Evolutionary conservation across 257 asterid species (phyloP), one percentile per base, ranked within the genome.

Genomic region (Parsonsia alboflavescens): DNA sequence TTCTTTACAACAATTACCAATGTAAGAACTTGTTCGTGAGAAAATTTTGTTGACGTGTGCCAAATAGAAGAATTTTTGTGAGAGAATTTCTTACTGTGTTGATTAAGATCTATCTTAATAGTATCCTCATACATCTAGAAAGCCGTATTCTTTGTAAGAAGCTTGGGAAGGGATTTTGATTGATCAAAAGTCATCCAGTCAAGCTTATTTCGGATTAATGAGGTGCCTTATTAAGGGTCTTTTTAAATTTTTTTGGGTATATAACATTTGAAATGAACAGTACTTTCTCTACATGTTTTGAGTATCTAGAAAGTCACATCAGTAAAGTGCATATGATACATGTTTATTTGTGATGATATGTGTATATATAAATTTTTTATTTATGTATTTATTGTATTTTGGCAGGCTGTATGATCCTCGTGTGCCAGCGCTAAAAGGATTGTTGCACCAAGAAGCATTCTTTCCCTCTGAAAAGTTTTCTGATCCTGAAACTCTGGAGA

Each of bases 321-420:
- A 7, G 36, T 19, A 8, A 41, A 7, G 6, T 39, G 16, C 44
- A 13, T 12, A 6, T 50, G 17, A 8, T 70, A 28, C 57, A 30
- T 16, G 17, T 39, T 39, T 54, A 33, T 28, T 0, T 39, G n/a
- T 79, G 76, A 80, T 69, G 53, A 77, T 73, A n/a, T 77, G 53
- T 54, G 39, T 64, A 44, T 80, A 33, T 72, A 16, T 19, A 53
- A 33, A 3, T 33, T 53, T 8, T 53, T 17, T 53, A 53, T 19
- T 53, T 16, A 4, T 53, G 39, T 33, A 33, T 33, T 33, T 77
- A 69, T 73, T 33, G 48, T 70, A 15, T 48, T 13, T 73, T 85
- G 73, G 74, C 89, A 93, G 98, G 93, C 92, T 93, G 76, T 93
- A 93, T 79, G 98, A 93, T 88, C 96, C 97, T 73, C 96, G 96